phyloP scores from a whole-genome alignment of 257 asterid species.

The Solanum rostratum region DNA sequence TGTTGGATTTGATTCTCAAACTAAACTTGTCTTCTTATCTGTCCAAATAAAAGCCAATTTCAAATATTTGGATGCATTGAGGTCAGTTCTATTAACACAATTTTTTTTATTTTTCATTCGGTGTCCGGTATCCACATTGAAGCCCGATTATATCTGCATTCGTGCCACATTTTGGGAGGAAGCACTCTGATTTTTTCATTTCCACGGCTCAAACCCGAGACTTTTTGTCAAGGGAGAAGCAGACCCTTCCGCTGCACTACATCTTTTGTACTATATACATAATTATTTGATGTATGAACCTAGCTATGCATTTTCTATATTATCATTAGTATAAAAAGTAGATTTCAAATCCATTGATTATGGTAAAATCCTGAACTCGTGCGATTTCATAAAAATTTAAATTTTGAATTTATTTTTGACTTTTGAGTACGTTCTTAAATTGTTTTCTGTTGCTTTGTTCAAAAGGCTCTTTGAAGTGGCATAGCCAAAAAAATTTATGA shows the following conservation, averaged over 20 bases:
- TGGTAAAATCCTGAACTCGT: background rate
- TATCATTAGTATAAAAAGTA: no score
- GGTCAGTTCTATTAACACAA: conserved; percentile 24
- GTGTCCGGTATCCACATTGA: no score
- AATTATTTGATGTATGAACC: background rate
- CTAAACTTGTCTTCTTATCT: conserved; percentile 31
- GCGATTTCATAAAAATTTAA: background rate
- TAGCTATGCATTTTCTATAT: no score
- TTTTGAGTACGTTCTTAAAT: background rate
- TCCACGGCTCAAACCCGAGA: no score
- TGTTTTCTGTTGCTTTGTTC: background rate
- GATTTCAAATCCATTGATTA: background rate
- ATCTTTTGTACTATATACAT: no score
- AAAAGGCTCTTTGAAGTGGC: background rate
- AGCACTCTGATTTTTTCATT: no score
- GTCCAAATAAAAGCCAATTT: conserved; percentile 32
- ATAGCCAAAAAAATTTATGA: no score
- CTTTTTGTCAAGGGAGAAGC: no score
- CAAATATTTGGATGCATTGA: conserved; percentile 33
- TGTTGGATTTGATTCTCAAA: conserved; percentile 42
- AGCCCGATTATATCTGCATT: no score
- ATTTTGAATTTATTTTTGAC: background rate
- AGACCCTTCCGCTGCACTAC: no score
- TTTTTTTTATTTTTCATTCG: no score
- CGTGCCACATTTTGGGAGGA: no score